Evolutionary conservation across 208 protist genomes (phyloP), one percentile per base, ranked within the genome.

Genomic region (Trypanosoma conorhini): DNA sequence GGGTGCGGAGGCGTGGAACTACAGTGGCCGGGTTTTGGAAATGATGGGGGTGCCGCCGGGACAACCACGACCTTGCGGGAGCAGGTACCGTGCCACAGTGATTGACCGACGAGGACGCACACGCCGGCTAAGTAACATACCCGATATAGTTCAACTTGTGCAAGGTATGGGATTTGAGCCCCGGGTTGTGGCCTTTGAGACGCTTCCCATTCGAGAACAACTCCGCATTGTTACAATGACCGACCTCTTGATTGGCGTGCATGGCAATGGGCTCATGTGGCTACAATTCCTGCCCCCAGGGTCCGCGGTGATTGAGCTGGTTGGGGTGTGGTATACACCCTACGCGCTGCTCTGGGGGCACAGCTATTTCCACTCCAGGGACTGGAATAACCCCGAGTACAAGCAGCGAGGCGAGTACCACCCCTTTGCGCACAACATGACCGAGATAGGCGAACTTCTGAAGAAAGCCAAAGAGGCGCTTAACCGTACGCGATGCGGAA

Each of bases 201-300:
- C 57, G 31, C 28, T 81, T 64, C 59, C 59, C 51, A 66, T 78
- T 60, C 57, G 65, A 21, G 76, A 81, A 56, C 76, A 81, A 48
- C 55, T 81, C 9, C 35, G 51, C 19, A 24, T 81, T 52, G 35
- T 78, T 8, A 72, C 72, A 9, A 68, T 52, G 54, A 81, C 76
- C 9, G 76, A 78, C 46, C 28, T 81, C 3, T 56, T 81, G 8
- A 33, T 81, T 35, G 76, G 76, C 21, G 68, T 78, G 42, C 76
- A 81, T 61, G 76, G 76, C 15, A 81, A 81, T 58, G 76, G 70
- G 22, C 64, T 81, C 40, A 81, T 67, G 51, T 81, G 76, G 76
- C 62, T 69, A 26, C 67, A 76, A 31, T 81, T 81, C 46, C 55
- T 76, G 21, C 68, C 69, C 42, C 60, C 64, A 31, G 64, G 63